Conservation (phyloP, 1,284 basidiomycete species). For the Peniophora sp. region DNA sequence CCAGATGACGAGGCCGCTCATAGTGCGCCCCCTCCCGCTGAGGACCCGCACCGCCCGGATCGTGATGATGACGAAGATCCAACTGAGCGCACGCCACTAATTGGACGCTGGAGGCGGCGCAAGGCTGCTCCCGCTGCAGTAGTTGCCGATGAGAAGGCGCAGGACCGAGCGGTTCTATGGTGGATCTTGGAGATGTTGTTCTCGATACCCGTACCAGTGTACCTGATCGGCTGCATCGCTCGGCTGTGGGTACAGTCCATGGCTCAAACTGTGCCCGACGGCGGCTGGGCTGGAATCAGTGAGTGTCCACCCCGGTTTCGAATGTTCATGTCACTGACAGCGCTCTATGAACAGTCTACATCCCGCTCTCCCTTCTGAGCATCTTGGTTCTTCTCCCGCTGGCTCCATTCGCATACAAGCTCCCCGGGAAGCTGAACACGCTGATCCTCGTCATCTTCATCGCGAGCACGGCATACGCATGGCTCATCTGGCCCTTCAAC, state of each 20-base stretch:
- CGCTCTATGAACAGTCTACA: slow-evolving; percentile 39
- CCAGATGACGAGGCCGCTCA: not conserved
- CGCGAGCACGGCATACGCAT: slow-evolving; percentile 34
- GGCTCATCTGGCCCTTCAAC: slow-evolving; percentile 51
- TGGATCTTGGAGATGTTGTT: slow-evolving; percentile 59
- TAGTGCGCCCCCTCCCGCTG: not conserved
- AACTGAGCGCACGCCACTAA: slow-evolving; percentile 41
- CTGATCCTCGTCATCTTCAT: slow-evolving; percentile 36
- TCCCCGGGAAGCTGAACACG: slow-evolving; percentile 38
- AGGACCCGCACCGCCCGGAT: not conserved
- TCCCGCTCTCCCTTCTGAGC: slow-evolving; percentile 33
- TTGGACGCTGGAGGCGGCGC: slow-evolving; percentile 13
- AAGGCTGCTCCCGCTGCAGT: not conserved
- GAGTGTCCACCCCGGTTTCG: not conserved
- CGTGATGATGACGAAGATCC: slow-evolving; percentile 30
- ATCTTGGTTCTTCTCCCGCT: slow-evolving; percentile 50
- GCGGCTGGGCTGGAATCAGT: slow-evolving; percentile 28
- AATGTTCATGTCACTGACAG: slow-evolving; percentile 1
- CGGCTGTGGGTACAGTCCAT: slow-evolving; percentile 41
- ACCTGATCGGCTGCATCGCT: slow-evolving; percentile 49
- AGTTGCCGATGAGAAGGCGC: slow-evolving; percentile 9
- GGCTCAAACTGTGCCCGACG: slow-evolving; percentile 58
- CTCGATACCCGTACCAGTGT: slow-evolving; percentile 47
- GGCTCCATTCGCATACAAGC: slow-evolving; percentile 52
- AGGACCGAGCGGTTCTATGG: slow-evolving; percentile 36